Evolutionary conservation across 2,329 filamentous ascomycete genomes (phyloP).

Genomic region (Fusarium albidum): DNA sequence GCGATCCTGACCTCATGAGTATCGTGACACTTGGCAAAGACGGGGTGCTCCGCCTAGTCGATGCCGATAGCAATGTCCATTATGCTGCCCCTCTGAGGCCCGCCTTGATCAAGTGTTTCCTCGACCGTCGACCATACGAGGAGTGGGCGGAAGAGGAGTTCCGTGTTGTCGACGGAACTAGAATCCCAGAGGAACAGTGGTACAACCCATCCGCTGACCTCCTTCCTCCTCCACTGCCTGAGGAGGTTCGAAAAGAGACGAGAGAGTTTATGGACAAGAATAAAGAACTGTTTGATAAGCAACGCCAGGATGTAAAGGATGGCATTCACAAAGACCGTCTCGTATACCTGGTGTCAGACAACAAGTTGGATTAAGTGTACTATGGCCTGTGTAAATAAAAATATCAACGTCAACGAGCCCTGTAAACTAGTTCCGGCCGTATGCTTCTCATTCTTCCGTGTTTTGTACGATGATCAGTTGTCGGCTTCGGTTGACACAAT

Average conservation of each 20-base stretch:
- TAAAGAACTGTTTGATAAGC: not conserved
- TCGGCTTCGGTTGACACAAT: too few species aligned
- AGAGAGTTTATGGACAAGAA: not conserved
- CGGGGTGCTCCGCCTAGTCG: slow-evolving; percentile 27
- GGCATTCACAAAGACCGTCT: not conserved
- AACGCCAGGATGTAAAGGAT: not conserved
- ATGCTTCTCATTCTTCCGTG: too few species aligned
- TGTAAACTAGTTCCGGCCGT: not conserved
- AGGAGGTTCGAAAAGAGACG: not conserved
- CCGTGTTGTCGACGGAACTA: slow-evolving; percentile 42
- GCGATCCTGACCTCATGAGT: slow-evolving; percentile 4
- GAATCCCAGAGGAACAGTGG: slow-evolving; percentile 30
- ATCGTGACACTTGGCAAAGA: slow-evolving; percentile 20
- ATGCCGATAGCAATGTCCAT: slow-evolving; percentile 25
- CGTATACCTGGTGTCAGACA: not conserved
- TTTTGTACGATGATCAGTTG: too few species aligned
- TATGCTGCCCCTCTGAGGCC: slow-evolving; percentile 20
- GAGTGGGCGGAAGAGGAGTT: slow-evolving; percentile 6
- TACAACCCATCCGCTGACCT: not conserved
- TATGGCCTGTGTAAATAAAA: not conserved
- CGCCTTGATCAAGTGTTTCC: slow-evolving; percentile 19
- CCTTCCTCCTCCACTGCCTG: not conserved
- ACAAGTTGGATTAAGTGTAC: not conserved
- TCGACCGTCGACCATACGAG: slow-evolving; percentile 21
- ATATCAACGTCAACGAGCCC: too few species aligned